Base-by-base conservation (phyloP, 192 early-diverging fungal species). In the Backusella morwellensis region DNA sequence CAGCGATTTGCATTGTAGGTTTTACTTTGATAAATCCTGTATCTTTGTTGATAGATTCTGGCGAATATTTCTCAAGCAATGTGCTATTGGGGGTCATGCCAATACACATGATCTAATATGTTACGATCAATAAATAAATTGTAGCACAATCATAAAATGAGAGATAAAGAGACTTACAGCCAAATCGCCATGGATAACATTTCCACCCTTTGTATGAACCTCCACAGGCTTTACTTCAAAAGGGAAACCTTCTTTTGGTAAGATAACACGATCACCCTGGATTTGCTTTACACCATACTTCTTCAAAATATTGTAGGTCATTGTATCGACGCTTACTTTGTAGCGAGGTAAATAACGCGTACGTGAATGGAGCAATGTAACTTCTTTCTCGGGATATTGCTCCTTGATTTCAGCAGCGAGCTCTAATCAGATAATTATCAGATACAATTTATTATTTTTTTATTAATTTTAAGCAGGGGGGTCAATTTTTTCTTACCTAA, bases 361-460 rank as follows among this genome's bases (percentile, higher is more conserved):
- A 35, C 84, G 88, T 21, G 88, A 88, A 72, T 93, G 92, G 7
- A 93, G 81, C 32, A 93, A 52, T 6, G 88, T 91, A 42, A 92
- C 91, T 7, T 88, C 81, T 67, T 87, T 89, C 42, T 80, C 75
- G 17, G 90, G 91, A 56, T 84, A 89, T 68, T 88, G 81, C 14
- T 86, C 85, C 11, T 81, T 83, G 79, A 93, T 90, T 79, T 96
- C 95, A 0, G 87, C 92, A 7, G 94, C 93, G 75, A 94, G 72
- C 74, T 95, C 95, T 38, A 68, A 50, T 38, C 52, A 14, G 15
- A 59, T 17, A 70, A 21, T 29, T 59, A 59, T 63, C 38, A 36
- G 35, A 72, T 4, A 19, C 11, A 4, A 21, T 38, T 34, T 68
- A 4, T 34, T 59, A 26, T 59, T 63, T 14, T 59, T 63, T 63